Conservation (phyloP, 192 early-diverging fungal species). For the Backusella sp. region DNA sequence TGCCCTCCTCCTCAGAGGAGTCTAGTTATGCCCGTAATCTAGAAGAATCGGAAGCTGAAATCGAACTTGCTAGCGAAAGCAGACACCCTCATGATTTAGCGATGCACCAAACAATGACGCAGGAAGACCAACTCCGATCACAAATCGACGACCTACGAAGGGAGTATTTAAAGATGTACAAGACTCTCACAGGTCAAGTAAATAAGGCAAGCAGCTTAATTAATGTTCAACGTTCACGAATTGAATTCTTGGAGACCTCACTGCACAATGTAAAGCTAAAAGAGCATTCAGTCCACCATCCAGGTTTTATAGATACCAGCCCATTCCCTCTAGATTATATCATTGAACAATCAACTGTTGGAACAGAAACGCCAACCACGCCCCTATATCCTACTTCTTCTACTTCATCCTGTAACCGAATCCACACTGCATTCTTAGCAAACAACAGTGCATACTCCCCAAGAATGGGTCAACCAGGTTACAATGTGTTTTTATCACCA, state of each 20-base stretch:
- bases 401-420: background rate
- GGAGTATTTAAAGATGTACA: slow-evolving; percentile 11
- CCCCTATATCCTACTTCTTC: slow-evolving; percentile 7
- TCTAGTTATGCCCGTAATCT: background rate
- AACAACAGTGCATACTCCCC: background rate
- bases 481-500: background rate
- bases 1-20: background rate
- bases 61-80: background rate
- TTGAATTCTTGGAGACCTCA: slow-evolving; percentile 6
- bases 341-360: background rate
- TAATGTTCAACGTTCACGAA: slow-evolving; percentile 7
- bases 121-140: slow-evolving; percentile 16
- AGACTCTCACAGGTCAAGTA: slow-evolving; percentile 2
- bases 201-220: slow-evolving; percentile 11
- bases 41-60: slow-evolving; percentile 8
- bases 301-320: slow-evolving; percentile 1
- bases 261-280: slow-evolving; percentile 7
- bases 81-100: slow-evolving; percentile 14
- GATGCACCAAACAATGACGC: slow-evolving; percentile 12
- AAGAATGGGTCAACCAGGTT: background rate
- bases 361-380: background rate
- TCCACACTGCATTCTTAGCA: background rate
- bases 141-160: slow-evolving; percentile 1
- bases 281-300: background rate
- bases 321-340: slow-evolving; percentile 8